Evolutionary conservation across 2,329 filamentous ascomycete species (phyloP).

Genomic region (Colletotrichum sp.): DNA sequence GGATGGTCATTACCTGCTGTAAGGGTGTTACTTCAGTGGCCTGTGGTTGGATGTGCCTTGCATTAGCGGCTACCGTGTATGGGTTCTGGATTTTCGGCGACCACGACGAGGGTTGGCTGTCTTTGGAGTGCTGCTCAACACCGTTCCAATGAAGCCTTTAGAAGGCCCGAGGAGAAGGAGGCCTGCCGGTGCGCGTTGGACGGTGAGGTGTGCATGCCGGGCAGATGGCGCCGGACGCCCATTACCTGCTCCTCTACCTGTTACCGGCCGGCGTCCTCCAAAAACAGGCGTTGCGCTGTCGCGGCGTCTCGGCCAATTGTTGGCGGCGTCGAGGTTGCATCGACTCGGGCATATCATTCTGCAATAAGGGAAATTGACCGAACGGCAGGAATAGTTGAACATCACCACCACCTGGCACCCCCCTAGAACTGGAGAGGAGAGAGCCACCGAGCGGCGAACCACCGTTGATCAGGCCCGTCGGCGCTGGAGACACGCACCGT

Average conservation of each 20-base stretch:
- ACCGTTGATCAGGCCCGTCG: not conserved
- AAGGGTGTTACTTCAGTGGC: not conserved
- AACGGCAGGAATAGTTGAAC: not conserved
- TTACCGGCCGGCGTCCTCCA: not conserved
- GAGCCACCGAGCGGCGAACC: not conserved
- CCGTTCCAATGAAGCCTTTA: not conserved
- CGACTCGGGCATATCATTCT: not conserved
- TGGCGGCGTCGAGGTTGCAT: not conserved
- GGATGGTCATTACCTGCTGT: not conserved
- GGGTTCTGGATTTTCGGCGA: constrained; percentile 12
- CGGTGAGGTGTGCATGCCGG: not conserved
- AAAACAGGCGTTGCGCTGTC: not conserved
- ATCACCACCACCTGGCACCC: not conserved
- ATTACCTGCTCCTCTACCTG: not conserved
- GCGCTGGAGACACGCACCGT: not conserved
- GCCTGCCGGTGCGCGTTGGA: not conserved
- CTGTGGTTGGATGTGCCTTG: constrained; percentile 21
- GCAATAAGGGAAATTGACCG: not conserved
- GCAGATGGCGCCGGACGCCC: constrained; percentile 1
- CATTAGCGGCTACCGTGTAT: constrained; percentile 10
- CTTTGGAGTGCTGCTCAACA: not conserved
- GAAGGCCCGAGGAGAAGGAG: not conserved
- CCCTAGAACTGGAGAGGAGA: not conserved
- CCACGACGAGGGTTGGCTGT: not conserved
- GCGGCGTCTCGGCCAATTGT: not conserved